Base-by-base conservation (phyloP, 495 filamentous ascomycete genomes). In the Xylaria nigripes region DNA sequence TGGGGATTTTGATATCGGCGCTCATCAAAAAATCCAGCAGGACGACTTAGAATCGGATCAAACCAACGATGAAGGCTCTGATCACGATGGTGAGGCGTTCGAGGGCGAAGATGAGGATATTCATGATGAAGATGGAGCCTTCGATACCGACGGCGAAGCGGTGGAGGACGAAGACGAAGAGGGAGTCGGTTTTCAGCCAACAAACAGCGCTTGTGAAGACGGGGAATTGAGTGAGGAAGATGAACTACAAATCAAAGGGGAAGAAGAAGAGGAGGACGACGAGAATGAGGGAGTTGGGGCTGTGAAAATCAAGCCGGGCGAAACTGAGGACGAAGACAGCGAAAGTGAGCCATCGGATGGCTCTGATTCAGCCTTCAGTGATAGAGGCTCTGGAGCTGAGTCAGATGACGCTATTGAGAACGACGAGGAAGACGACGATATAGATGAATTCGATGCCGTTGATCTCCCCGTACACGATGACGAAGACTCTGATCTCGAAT, bases 241-340 rank as follows among this genome's bases (percentile, higher is more conserved):
- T 29, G 75, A 71, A 40, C 75, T 70, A 36, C 70, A 61, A 24
- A 40, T 51, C 54, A 62, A 57, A 16, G 68, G 69, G 29, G 64
- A 63, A 48, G 63, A 43, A 45, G 51, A 75, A 13, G 74, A 73
- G 12, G 73, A 80, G 25, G 73, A 70, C 42, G 72, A 74, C 18
- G 76, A 77, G 27, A 69, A 74, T 23, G 86, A 87, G 63, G 80
- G 83, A 16, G 87, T 90, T 45, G 85, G 85, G 1, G 85, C 86
- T 16, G 87, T 91, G 6, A 89, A 90, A 61, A 76, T 86, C 25
- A 74, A 75, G 48, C 81, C 82, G 8, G 76, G 79, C 42, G 71
- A 76, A 18, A 76, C 75, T 2, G 71, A 77, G 40, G 66, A 77
- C 42, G 61, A 53, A 41, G 43, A 78, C 16, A 76, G 64, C n/a